Evolutionary conservation across 805 yeast genomes (phyloP), one percentile per base, ranked within the genome.

Genomic region (Blastobotrys mokoenaii): DNA sequence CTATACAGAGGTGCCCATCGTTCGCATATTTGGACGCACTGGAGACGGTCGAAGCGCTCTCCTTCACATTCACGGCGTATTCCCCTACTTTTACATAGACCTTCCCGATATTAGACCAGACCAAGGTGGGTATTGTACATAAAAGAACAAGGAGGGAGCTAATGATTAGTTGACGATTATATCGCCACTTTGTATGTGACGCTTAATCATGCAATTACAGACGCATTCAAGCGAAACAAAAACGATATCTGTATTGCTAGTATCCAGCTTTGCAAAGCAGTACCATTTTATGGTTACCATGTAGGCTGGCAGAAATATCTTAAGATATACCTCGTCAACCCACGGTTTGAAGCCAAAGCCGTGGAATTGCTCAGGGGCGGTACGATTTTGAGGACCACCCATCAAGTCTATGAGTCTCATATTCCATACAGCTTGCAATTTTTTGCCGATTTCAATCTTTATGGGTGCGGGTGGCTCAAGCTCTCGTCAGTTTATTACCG

Each of bases 231-330:
- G 14, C 50, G 64, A 6, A 50, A 50, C 30, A 39, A 44, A 20
- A 39, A 49, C 2, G 39, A 50, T 20, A 40, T 15, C 9, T 66
- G 56, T 50, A 61, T 67, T 7, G 62, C 66, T 16, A 51, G 54
- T 16, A 55, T 66, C 7, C 44, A 54, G 5, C 59, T 85, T 0
- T 83, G 94, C 44, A 77, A 79, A 50, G 96, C 82, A 0, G 69
- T 76, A 0, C 90, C 94, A 0, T 82, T 89, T 41, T 93, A 93
- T 60, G 97, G 97, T 0, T 90, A 74, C 60, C 78, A 77, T 51
- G 70, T 76, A 2, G 87, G 87, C 0, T 74, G 78, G 66, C 54
- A 68, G n/a, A 64, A 74, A 1, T 83, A 76, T 56, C 74, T 84
- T 54, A 88, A 87, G 61, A 74, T 93, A 1, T 73, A 77, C 40